Evolutionary conservation across 2,329 filamentous ascomycete genomes (phyloP), one percentile per base, ranked within the genome.

Genomic region (Thermothelomyces thermophilus): DNA sequence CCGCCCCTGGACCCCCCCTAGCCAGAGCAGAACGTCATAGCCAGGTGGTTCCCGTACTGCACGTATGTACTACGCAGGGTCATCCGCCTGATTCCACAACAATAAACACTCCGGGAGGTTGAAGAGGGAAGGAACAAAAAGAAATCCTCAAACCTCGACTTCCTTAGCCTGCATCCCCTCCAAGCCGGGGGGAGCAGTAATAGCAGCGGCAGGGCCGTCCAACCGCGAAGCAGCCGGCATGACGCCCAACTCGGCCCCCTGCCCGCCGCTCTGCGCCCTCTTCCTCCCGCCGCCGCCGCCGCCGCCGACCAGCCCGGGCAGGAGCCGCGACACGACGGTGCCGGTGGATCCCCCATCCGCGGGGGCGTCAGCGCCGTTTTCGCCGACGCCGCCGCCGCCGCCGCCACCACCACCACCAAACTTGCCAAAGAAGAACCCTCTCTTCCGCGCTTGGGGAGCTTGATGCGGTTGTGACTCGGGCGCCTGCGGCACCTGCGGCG

Each of bases 391-490:
- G 7, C 2, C n/a, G n/a, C 22, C 10, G 17, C 17, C 2, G 67
- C 14, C 16, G 31, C 2, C 17, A 19, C 17, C n/a, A 47, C 71
- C 67, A 20, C 90, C 86, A 46, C 84, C 85, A 62, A 96, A 90
- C 57, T 86, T 83, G 42, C 88, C 77, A 57, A 97, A 88, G 63
- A 26, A 26, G 9, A 95, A 84, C 11, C 86, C 77, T 51, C 82
- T 83, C 71, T 88, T 90, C 73, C 88, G 90, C 13, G 11, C 24
- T 17, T 24, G 22, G 24, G 70, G 70, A 31, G 17, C 40, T n/a
- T n/a, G n/a, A 19, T 20, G 34, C 41, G 3, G 3, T 13, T 50
- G 44, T 14, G 69, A 58, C 64, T 63, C 46, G 14, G 70, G 71
- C 40, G 57, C 60, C 41, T 50, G 50, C 30, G 67, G 62, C 36